phyloP scores from a whole-genome alignment of 2,329 filamentous ascomycete species.

The Claviceps sp. region DNA sequence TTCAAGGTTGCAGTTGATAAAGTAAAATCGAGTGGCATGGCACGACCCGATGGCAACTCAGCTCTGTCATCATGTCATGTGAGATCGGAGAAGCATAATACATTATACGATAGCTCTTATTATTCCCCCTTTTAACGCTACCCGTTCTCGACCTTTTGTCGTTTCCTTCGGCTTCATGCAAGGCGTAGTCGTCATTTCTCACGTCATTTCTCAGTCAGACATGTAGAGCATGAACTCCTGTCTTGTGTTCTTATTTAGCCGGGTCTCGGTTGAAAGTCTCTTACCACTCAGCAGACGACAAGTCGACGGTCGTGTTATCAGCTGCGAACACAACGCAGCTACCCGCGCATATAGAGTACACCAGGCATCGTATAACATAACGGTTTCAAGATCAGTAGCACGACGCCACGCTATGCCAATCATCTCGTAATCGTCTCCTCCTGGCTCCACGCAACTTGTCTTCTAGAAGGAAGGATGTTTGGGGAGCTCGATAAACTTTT shows the following conservation, averaged over 20 bases:
- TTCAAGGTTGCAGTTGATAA: conserved; percentile 32
- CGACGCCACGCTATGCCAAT: conserved; percentile 2
- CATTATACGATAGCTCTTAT: too few species aligned
- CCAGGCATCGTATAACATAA: neutral
- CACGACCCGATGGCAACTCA: conserved; percentile 20
- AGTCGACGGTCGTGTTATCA: neutral
- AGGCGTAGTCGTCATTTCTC: neutral
- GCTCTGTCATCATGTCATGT: conserved; percentile 11
- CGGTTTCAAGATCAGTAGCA: conserved; percentile 3
- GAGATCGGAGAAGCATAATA: neutral
- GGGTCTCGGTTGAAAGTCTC: neutral
- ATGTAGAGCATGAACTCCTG: neutral
- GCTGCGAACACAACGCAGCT: conserved; percentile 15
- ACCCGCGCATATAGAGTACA: neutral
- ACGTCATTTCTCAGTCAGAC: neutral
- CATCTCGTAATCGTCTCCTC: conserved; percentile 1
- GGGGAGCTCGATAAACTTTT: neutral
- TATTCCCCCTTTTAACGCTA: neutral
- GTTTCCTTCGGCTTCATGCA: neutral
- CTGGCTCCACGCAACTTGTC: neutral
- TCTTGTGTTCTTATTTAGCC: neutral
- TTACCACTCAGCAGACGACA: neutral
- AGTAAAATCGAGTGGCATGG: conserved; percentile 16
- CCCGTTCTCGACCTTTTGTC: neutral
- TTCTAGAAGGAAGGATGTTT: neutral